phyloP scores from a whole-genome alignment of 2,329 filamentous ascomycete species.

The Pseudogymnoascus sp. region DNA sequence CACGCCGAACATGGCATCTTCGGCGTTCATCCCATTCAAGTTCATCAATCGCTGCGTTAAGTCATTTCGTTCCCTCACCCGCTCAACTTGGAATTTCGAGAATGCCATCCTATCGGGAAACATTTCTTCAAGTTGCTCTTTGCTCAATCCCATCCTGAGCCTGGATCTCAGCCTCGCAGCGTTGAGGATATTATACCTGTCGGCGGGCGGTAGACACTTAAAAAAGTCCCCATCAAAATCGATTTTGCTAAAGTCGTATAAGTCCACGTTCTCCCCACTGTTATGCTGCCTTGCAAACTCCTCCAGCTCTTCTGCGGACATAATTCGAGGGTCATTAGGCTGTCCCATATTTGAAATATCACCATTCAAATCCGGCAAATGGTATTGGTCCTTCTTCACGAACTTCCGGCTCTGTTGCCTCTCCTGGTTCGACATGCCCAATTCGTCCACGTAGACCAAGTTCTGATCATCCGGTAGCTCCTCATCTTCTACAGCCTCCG shows the following conservation, averaged over 20 bases:
- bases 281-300: constrained; percentile 91
- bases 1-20: constrained; percentile 60
- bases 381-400: constrained; percentile 88
- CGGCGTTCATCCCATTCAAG: constrained; percentile 79
- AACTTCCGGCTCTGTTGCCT: constrained; percentile 69
- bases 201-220: constrained; percentile 76
- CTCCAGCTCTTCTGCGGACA: constrained; percentile 91
- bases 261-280: constrained; percentile 78
- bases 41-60: constrained; percentile 93
- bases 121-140: constrained; percentile 93
- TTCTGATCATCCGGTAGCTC: constrained; percentile 59
- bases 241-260: constrained; percentile 98
- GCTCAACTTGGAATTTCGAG: constrained; percentile 90
- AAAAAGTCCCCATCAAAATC: constrained; percentile 97
- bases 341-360: constrained; percentile 80
- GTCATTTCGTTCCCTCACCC: constrained; percentile 86
- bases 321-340: constrained; percentile 87
- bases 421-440: constrained; percentile 72
- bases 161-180: constrained; percentile 82
- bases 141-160: constrained; percentile 90
- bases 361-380: constrained; percentile 76
- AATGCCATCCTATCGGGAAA: constrained; percentile 98
- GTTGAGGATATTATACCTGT: constrained; percentile 96
- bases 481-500: constrained; percentile 53
- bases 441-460: constrained; percentile 85